Percentiles rank a stretch among this genome's conserved stretches.
phyloP scores from a whole-genome alignment of 2,329 filamentous ascomycete species.

The Volutella citrinella region DNA sequence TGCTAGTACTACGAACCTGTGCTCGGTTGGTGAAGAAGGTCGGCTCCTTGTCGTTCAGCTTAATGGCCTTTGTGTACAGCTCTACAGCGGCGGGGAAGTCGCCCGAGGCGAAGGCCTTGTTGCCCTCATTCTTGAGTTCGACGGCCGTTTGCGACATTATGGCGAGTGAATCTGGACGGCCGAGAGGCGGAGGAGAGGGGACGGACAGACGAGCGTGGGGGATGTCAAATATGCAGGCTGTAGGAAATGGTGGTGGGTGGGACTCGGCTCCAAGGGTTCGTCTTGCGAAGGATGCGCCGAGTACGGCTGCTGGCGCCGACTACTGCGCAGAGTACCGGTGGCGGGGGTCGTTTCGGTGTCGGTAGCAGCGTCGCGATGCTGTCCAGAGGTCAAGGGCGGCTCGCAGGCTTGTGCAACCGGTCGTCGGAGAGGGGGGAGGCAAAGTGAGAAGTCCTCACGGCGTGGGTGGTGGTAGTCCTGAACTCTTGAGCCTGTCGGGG shows the following conservation, averaged over 20 bases:
- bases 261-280: conserved; percentile 5
- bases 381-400: too few relatives aligned
- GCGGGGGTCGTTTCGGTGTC: too few relatives aligned
- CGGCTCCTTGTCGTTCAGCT: conserved; percentile 76
- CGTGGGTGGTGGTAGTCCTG: conserved; percentile 11
- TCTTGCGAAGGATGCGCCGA: conserved; percentile 19
- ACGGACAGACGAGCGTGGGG: conserved; percentile 7
- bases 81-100: conserved; percentile 83
- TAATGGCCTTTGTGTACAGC: conserved; percentile 84
- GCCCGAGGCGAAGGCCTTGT: conserved; percentile 84
- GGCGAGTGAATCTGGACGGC: conserved; percentile 10
- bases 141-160: conserved; percentile 63
- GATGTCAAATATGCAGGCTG: too few relatives aligned
- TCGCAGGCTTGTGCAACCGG: too few relatives aligned
- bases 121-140: conserved; percentile 88
- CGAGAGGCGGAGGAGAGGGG: conserved; percentile 2
- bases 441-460: conserved; percentile 22
- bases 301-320: conserved; percentile 3
- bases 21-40: conserved; percentile 94
- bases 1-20: conserved; percentile 71
- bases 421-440: too few relatives aligned
- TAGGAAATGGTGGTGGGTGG: too few relatives aligned
- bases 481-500: conserved; percentile 21
- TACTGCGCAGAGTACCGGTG: too few relatives aligned
- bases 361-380: too few relatives aligned